phyloP scores from a whole-genome alignment of 805 yeast genomes.

The Candida oleophila region DNA sequence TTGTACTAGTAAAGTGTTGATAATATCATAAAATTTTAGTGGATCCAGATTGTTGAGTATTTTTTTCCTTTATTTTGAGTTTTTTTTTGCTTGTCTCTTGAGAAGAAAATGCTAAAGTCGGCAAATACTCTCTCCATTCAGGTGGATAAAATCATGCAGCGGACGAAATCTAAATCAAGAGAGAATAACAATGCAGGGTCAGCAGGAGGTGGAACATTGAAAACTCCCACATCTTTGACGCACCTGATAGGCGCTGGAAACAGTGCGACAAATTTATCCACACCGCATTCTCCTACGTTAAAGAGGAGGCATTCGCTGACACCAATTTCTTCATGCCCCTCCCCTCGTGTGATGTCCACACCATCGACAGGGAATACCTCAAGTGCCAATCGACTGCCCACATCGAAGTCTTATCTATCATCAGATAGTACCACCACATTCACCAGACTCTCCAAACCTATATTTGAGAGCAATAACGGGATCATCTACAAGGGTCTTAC shows the following conservation, averaged over 20 bases:
- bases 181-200: background rate
- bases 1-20: too few relatives aligned
- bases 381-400: background rate
- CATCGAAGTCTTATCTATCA: background rate
- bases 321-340: background rate
- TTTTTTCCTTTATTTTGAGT: too few relatives aligned
- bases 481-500: conserved; percentile 31
- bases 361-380: background rate
- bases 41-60: too few relatives aligned
- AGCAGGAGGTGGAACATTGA: background rate
- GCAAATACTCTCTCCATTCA: background rate
- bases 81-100: background rate
- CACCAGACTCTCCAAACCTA: conserved; percentile 17
- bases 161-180: background rate
- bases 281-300: background rate
- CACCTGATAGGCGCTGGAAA: background rate
- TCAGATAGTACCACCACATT: conserved; percentile 1
- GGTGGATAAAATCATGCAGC: background rate
- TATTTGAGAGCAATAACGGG: conserved; percentile 46
- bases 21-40: too few relatives aligned
- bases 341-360: background rate
- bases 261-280: background rate
- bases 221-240: background rate
- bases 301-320: background rate
- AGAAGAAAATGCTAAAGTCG: background rate